A percentile compares a stretch with the other conserved stretches of the same genome.
Conservation (phyloP, 2,329 filamentous ascomycete species). For the Trichoderma sp. region DNA sequence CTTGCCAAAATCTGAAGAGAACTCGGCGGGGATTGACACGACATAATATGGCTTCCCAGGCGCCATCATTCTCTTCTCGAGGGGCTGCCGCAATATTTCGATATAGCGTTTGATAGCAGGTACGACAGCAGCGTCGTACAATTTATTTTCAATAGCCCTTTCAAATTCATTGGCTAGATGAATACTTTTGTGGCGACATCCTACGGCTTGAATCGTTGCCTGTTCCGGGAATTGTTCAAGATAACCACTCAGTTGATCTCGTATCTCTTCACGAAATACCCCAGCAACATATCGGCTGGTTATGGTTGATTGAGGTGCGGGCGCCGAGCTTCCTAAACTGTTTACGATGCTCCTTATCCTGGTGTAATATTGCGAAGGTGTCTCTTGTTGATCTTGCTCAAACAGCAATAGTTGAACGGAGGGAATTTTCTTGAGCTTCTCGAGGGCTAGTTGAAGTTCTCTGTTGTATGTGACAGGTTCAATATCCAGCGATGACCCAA, state of each 20-base stretch:
- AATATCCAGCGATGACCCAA: conserved; percentile 37
- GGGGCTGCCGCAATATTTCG: conserved; percentile 44
- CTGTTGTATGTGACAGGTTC: conserved; percentile 52
- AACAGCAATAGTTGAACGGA: conserved; percentile 53
- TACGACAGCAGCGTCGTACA: conserved; percentile 41
- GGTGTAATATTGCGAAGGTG: conserved; percentile 47
- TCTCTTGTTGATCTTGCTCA: conserved; percentile 53
- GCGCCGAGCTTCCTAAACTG: conserved; percentile 34
- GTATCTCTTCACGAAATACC: conserved; percentile 46
- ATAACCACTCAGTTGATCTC: conserved; percentile 37
- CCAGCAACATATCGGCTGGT: conserved; percentile 51
- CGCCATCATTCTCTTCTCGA: conserved; percentile 23
- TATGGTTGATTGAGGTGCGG: conserved; percentile 25
- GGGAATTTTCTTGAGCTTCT: conserved; percentile 49
- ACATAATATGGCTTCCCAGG: conserved; percentile 24
- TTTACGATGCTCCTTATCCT: conserved; percentile 36
- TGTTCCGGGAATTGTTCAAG: conserved; percentile 20
- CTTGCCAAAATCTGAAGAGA: conserved; percentile 37
- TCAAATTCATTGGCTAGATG: conserved; percentile 57
- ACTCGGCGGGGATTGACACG: conserved; percentile 38
- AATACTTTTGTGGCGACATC: conserved; percentile 51
- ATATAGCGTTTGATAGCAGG: conserved; percentile 48
- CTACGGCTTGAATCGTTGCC: conserved; percentile 41
- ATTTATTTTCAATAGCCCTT: conserved; percentile 46
- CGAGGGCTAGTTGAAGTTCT: conserved; percentile 48